phyloP scores from a whole-genome alignment of 2,329 filamentous ascomycete genomes.

The Akanthomyces uredinophilus region DNA sequence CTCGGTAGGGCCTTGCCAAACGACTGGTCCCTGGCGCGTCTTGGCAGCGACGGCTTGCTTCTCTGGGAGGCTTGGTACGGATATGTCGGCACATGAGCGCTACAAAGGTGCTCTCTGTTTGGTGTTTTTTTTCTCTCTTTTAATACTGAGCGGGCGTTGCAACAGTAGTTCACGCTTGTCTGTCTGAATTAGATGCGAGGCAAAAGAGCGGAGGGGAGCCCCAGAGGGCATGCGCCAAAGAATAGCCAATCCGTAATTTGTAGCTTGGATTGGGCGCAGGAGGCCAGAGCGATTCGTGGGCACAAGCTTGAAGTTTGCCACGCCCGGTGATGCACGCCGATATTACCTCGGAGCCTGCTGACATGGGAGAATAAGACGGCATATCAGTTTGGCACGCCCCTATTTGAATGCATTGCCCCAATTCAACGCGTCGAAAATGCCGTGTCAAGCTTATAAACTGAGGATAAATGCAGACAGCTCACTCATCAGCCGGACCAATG shows the following conservation, averaged over 20 bases:
- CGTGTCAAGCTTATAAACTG: not conserved
- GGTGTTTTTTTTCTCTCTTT: no score
- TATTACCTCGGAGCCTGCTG: no score
- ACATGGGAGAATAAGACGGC: no score
- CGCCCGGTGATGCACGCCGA: no score
- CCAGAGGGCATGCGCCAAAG: no score
- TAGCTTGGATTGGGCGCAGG: no score
- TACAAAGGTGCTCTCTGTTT: not conserved
- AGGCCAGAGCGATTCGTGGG: no score
- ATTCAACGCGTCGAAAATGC: not conserved
- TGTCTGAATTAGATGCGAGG: not conserved
- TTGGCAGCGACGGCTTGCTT: not conserved
- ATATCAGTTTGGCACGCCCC: no score
- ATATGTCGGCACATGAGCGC: not conserved
- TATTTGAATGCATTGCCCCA: no score
- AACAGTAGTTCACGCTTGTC: not conserved
- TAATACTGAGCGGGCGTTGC: not conserved
- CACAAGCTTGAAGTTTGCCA: no score
- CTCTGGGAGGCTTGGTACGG: not conserved
- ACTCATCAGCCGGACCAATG: not conserved
- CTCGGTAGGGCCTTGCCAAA: not conserved
- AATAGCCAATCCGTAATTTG: no score
- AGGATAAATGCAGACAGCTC: not conserved
- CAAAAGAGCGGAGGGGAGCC: not conserved
- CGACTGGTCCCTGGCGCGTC: constrained; percentile 7